Conservation (phyloP, 2,329 filamentous ascomycete genomes). For the Penicillium fuscoglaucum region DNA sequence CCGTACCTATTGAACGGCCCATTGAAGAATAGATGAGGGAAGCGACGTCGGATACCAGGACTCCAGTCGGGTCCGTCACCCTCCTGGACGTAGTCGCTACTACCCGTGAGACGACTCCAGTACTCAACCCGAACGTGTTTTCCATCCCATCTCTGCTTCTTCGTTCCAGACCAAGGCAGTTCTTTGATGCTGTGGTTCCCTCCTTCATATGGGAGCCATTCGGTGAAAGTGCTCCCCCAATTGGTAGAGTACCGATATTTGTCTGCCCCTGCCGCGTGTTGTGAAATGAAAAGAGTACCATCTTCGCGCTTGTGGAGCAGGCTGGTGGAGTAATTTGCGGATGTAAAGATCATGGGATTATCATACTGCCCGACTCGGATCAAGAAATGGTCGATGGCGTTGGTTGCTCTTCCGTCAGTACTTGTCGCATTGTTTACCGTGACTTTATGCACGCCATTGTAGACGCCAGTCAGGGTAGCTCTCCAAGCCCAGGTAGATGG, state of each 20-base stretch:
- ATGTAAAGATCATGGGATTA: constrained; percentile 62
- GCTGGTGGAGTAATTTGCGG: constrained; percentile 59
- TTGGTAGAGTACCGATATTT: constrained; percentile 63
- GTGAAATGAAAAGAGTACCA: constrained; percentile 53
- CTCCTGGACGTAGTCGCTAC: constrained; percentile 61
- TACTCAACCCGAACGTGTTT: constrained; percentile 65
- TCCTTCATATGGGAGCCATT: constrained; percentile 59
- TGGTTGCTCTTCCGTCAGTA: constrained; percentile 47
- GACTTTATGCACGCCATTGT: constrained; percentile 61
- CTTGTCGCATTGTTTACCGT: constrained; percentile 57
- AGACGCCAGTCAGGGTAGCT: constrained; percentile 56
- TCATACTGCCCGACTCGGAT: constrained; percentile 58
- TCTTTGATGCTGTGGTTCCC: constrained; percentile 51
- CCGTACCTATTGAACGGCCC: constrained; percentile 65
- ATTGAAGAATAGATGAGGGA: constrained; percentile 64
- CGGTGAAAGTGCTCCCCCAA: constrained; percentile 60
- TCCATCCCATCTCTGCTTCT: constrained; percentile 59
- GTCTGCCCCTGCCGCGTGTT: constrained; percentile 62
- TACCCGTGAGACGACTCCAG: constrained; percentile 60
- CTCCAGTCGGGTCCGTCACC: constrained; percentile 51
- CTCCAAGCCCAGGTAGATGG: constrained; percentile 56
- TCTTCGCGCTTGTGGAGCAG: constrained; percentile 51
- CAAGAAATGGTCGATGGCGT: constrained; percentile 61
- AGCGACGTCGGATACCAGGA: constrained; percentile 47
- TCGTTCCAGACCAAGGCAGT: constrained; percentile 60